These are phyloP conservation scores for Neofusicoccum ribis DNA, from an alignment of 2,329 filamentous ascomycete genomes.

Conservation along the genomic window DNA sequence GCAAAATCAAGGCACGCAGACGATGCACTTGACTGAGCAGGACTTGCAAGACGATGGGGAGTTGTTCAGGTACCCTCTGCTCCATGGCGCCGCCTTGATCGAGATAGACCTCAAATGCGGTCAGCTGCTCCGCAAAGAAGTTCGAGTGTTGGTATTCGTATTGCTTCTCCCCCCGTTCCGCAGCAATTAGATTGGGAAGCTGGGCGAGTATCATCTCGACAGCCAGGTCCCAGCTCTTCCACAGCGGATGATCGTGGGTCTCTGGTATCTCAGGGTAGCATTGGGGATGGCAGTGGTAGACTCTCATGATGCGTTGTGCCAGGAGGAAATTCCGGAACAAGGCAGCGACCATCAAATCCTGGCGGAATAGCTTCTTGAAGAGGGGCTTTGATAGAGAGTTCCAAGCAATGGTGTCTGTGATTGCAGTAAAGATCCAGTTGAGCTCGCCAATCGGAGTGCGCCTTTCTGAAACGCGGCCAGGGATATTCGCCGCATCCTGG, in stretches of 20 bases:
- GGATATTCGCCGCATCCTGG: constrained; percentile 83
- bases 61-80: constrained; percentile 86
- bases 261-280: constrained; percentile 90
- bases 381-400: constrained; percentile 85
- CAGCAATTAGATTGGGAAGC: constrained; percentile 76
- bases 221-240: constrained; percentile 96
- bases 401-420: constrained; percentile 98
- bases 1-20: constrained; percentile 82
- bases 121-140: constrained; percentile 96
- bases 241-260: constrained; percentile 90
- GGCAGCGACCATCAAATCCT: constrained; percentile 98
- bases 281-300: constrained; percentile 92
- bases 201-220: constrained; percentile 94
- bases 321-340: constrained; percentile 95
- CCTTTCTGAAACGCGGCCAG: constrained; percentile 87
- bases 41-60: constrained; percentile 94
- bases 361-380: constrained; percentile 95
- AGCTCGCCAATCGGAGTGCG: constrained; percentile 92
- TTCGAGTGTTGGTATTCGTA: constrained; percentile 94
- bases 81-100: constrained; percentile 79
- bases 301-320: constrained; percentile 91
- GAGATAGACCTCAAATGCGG: constrained; percentile 95
- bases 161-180: constrained; percentile 70
- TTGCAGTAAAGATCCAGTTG: constrained; percentile 99
- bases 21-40: constrained; percentile 93